A percentile compares a stretch with the other conserved stretches of the same genome.
Evolutionary conservation across 495 filamentous ascomycete genomes (phyloP).

Genomic region (Hypoxylon rickii): DNA sequence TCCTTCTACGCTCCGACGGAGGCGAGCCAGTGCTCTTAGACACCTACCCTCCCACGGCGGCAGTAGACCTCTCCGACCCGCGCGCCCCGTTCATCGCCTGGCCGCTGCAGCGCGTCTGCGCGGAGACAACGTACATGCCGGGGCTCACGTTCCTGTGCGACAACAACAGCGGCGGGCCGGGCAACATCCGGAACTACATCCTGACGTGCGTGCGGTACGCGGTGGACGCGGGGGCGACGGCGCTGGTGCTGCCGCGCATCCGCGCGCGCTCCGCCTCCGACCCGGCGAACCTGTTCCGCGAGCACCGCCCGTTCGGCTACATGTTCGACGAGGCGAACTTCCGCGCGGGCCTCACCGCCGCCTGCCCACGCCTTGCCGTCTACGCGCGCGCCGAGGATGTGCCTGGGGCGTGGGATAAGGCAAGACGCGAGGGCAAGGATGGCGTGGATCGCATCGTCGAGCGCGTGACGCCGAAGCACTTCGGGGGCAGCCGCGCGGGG

Average conservation of each 20-base stretch:
- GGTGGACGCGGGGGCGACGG: conserved; percentile 53
- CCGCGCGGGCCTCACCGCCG: conserved; percentile 32
- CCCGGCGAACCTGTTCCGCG: conserved; percentile 39
- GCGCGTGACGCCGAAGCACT: conserved; percentile 47
- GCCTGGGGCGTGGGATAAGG: conserved; percentile 37
- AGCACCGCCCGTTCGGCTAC: conserved; percentile 43
- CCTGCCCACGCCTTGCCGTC: conserved; percentile 50
- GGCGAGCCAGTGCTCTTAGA: neutral
- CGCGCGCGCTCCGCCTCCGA: conserved; percentile 37
- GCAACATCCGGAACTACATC: conserved; percentile 59
- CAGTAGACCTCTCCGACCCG: conserved; percentile 41
- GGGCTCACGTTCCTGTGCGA: conserved; percentile 54
- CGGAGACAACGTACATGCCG: conserved; percentile 42
- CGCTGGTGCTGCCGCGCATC: conserved; percentile 50
- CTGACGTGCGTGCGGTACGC: conserved; percentile 55
- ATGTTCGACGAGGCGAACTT: conserved; percentile 55
- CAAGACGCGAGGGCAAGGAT: conserved; percentile 6
- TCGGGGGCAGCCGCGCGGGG: conserved; percentile 43
- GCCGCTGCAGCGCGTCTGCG: conserved; percentile 52
- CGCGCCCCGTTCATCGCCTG: conserved; percentile 50
- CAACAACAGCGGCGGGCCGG: conserved; percentile 57
- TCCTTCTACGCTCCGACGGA: neutral
- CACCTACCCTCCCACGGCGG: neutral
- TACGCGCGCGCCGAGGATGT: conserved; percentile 43
- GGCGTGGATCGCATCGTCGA: conserved; percentile 36